Percentiles rank a stretch among this genome's conserved stretches.
phyloP scores from a whole-genome alignment of 768 basidiomycete genomes.

The Cubamyces lactineus region DNA sequence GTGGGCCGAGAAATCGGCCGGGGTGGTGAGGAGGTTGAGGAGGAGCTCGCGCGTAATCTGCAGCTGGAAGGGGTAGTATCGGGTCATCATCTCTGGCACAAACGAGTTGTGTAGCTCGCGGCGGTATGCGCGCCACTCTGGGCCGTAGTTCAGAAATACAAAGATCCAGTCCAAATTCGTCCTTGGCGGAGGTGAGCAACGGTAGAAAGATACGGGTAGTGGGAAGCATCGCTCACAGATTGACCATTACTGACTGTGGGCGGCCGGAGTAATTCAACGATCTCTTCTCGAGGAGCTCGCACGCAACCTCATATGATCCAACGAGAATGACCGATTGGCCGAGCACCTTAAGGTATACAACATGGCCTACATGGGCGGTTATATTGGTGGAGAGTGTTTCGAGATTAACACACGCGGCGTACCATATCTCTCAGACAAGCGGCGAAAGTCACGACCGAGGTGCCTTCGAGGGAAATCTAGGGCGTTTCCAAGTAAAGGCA shows the following conservation, averaged over 20 bases:
- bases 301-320: conserved; percentile 58
- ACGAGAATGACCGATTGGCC: conserved; percentile 72
- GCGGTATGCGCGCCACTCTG: conserved; percentile 18
- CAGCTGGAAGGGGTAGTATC: conserved; percentile 7
- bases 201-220: neutral
- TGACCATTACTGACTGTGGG: conserved; percentile 68
- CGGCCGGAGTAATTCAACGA: conserved; percentile 78
- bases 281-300: conserved; percentile 70
- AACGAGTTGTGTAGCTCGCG: conserved; percentile 18
- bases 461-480: conserved; percentile 24
- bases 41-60: conserved; percentile 5
- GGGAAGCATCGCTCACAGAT: conserved; percentile 52
- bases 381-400: neutral
- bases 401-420: neutral
- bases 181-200: conserved; percentile 48
- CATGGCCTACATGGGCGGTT: conserved; percentile 48
- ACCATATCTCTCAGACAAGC: conserved; percentile 25
- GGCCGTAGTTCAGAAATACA: conserved; percentile 18
- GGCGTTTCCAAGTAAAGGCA: conserved; percentile 31
- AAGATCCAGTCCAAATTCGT: conserved; percentile 22
- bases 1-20: conserved; percentile 11
- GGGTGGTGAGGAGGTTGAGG: conserved; percentile 8
- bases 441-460: conserved; percentile 19
- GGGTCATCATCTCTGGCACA: conserved; percentile 22
- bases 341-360: conserved; percentile 66